These are phyloP conservation scores for Trichomonas tenax DNA, from an alignment of 208 protist species.

Conservation along the genomic window DNA sequence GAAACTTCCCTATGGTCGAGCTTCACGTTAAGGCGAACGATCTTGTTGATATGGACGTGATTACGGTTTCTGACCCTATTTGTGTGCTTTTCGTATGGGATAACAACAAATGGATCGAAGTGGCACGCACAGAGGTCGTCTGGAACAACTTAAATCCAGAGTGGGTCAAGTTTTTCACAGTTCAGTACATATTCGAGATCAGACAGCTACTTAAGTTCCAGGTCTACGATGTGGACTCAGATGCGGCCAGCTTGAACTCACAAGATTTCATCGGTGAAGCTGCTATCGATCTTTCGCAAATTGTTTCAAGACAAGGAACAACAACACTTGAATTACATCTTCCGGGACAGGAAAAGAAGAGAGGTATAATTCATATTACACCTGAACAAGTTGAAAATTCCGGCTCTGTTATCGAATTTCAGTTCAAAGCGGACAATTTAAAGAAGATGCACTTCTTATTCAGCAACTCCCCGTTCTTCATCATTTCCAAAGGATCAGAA, in stretches of 20 bases:
- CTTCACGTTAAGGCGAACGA: not conserved
- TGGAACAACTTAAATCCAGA: slow-evolving; percentile 19
- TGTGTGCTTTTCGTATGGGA: not conserved
- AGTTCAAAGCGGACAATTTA: not conserved
- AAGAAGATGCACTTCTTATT: not conserved
- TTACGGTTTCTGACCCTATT: slow-evolving; percentile 3
- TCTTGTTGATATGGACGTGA: not conserved
- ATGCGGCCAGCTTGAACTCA: not conserved
- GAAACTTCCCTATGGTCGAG: not conserved
- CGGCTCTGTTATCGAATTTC: not conserved
- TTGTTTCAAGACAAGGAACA: not conserved
- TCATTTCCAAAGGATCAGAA: not conserved
- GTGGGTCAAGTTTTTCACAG: not conserved
- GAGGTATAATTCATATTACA: not conserved
- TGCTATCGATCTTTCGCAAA: not conserved
- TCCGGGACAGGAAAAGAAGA: not conserved
- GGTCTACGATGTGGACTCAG: not conserved
- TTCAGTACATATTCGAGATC: not conserved
- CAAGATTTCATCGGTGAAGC: not conserved
- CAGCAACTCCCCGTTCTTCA: not conserved
- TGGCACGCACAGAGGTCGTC: not conserved
- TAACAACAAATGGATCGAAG: not conserved
- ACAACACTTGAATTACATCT: not conserved
- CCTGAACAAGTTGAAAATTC: slow-evolving; percentile 16
- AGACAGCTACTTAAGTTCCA: not conserved